Percentiles rank a stretch among this genome's conserved stretches.
phyloP scores from a whole-genome alignment of 1,284 basidiomycete species.

The Cronartium ribicola region DNA sequence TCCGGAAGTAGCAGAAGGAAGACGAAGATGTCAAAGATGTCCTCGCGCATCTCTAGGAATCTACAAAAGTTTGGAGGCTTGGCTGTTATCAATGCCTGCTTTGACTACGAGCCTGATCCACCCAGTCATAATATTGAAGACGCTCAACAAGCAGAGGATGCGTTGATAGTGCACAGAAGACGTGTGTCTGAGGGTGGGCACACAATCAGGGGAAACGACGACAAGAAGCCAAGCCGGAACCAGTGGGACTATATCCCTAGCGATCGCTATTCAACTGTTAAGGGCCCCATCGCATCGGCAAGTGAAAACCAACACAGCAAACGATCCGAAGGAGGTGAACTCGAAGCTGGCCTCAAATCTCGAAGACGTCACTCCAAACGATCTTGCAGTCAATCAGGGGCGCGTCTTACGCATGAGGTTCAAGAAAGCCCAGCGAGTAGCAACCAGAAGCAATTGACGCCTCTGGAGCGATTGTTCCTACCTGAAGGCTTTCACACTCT shows the following conservation, averaged over 20 bases:
- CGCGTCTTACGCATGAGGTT: not conserved
- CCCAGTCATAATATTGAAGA: constrained; percentile 9
- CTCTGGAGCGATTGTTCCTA: constrained; percentile 31
- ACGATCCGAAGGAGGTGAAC: not conserved
- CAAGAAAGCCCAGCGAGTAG: not conserved
- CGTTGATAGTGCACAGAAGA: not conserved
- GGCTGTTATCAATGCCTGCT: constrained; percentile 38
- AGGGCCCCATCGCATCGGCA: not conserved
- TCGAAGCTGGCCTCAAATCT: not conserved
- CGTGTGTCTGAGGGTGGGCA: not conserved
- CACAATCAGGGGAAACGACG: not conserved
- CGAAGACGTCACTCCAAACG: not conserved
- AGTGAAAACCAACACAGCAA: not conserved
- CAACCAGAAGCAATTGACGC: constrained; percentile 17
- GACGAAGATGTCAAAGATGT: constrained; percentile 37
- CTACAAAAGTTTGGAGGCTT: constrained; percentile 33
- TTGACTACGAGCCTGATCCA: constrained; percentile 31
- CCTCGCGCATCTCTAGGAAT: constrained; percentile 28
- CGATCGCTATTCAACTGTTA: constrained; percentile 4
- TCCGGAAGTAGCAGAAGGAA: not conserved
- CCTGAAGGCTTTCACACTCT: constrained; percentile 15
- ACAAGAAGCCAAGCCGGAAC: not conserved
- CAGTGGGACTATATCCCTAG: not conserved
- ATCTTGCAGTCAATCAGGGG: constrained; percentile 15
- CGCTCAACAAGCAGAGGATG: not conserved